Evolutionary conservation across 352 stramenopile species (phyloP), one percentile per base, ranked within the genome.

Genomic region (Blastocystis sp.): DNA sequence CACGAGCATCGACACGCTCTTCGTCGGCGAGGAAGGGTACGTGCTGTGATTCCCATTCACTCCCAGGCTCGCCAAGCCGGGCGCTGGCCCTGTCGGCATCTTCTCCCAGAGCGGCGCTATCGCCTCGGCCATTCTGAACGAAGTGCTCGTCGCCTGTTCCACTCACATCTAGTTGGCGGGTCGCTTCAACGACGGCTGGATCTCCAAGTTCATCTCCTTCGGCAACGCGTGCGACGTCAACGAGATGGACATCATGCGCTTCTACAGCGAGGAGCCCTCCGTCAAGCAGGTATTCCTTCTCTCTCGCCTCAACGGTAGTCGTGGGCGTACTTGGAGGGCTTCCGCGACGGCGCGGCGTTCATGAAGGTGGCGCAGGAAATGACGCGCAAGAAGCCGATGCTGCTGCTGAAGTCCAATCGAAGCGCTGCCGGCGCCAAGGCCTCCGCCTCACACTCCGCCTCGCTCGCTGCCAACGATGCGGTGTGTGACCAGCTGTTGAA

Each of bases 141-240:
- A 89, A 21, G 74, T 82, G 26, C 26, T 70, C n/a, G 24, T 70
- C 24, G n/a, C 4, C 39, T 82, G 10, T 2, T 16, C 26, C n/a
- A 55, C 29, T 55, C 31, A 63, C 35, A 16, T 19, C 16, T 82
- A 82, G 61, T 24, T 89, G 21, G 37, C 79, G 29, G 79, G 79
- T 45, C 50, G 67, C 3, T 26, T 69, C 55, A 51, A 80, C 26
- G 79, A 89, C 50, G 63, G 63, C 50, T 89, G 79, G 79, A 80
- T 89, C 39, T 89, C 79, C 39, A 89, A 89, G 51, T 89, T 89
- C 60, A 77, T 89, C 33, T 78, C 61, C 60, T 77, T 89, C 55
- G 79, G 79, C 29, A 89, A 89, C 45, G 63, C 79, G 3, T 89
- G 79, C 60, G 79, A 89, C 33, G 79, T 89, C 6, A 80, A 89